Percentiles rank a stretch among this genome's conserved stretches.
phyloP scores from a whole-genome alignment of 2,329 filamentous ascomycete species.

The Daldinia sp. region DNA sequence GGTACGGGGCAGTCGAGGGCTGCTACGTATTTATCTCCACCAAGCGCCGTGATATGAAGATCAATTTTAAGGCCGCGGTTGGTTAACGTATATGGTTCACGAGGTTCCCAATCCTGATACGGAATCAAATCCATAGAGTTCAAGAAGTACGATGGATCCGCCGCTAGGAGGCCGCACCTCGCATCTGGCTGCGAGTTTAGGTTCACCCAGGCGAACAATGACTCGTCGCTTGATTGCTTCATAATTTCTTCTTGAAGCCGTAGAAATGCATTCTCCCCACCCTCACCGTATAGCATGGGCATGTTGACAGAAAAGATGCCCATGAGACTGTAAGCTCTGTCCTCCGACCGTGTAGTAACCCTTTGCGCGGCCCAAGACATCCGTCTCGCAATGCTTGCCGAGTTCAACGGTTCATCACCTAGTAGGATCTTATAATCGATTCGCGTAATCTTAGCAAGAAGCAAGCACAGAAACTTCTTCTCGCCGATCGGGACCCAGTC shows the following conservation, averaged over 20 bases:
- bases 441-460: constrained; percentile 25
- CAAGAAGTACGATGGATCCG: constrained; percentile 53
- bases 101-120: constrained; percentile 51
- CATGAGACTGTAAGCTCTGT: constrained; percentile 32
- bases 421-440: constrained; percentile 19
- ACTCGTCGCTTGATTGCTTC: constrained; percentile 33
- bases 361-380: constrained; percentile 18
- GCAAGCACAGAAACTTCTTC: constrained; percentile 18
- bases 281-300: constrained; percentile 37
- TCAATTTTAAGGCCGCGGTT: constrained; percentile 49
- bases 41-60: constrained; percentile 41
- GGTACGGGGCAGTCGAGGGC: constrained; percentile 52
- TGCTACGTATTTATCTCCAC: constrained; percentile 45
- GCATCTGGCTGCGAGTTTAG: constrained; percentile 1
- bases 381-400: not conserved
- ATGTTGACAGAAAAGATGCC: constrained; percentile 39
- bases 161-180: not conserved
- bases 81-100: constrained; percentile 45
- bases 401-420: not conserved
- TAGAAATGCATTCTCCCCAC: constrained; percentile 32
- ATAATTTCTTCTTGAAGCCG: constrained; percentile 36
- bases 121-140: constrained; percentile 53
- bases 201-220: constrained; percentile 33
- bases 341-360: constrained; percentile 30
- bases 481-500: constrained; percentile 32